Base-by-base conservation (phyloP, 164 flowering plant species). In the Macadamia tetraphylla region DNA sequence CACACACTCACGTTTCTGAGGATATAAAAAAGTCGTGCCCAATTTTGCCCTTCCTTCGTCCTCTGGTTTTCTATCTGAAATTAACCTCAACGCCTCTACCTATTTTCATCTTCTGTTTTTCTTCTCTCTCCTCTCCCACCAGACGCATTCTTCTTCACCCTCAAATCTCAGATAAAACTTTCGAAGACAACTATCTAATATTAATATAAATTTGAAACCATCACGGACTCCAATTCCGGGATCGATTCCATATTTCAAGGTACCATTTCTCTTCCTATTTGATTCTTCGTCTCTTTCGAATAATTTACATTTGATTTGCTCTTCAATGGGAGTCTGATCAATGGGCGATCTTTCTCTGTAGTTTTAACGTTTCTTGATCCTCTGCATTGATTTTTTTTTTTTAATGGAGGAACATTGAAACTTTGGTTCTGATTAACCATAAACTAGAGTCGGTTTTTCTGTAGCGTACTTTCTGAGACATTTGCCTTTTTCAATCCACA, bases 11-110 rank as follows among this genome's bases (percentile, higher is more conserved):
- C 74, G 31, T 29, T 65, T 65, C 48, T 52, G 67, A 46, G 70
- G 70, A 67, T 44, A 46, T 44, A 43, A 59, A 67, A 67, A 6
- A 11, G 44, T 40, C n/a, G n/a, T n/a, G n/a, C n/a, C n/a, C n/a
- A n/a, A n/a, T n/a, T n/a, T 64, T 64, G 67, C 77, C 73, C 12
- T 62, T 59, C 57, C 40, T 70, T 52, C 70, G 56, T 60, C 63
- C n/a, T n/a, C n/a, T n/a, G n/a, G n/a, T n/a, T n/a, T n/a, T n/a
- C n/a, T n/a, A n/a, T n/a, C n/a, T n/a, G n/a, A n/a, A n/a, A n/a
- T n/a, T n/a, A n/a, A n/a, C n/a, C n/a, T n/a, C n/a, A n/a, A n/a
- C n/a, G n/a, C n/a, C n/a, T n/a, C n/a, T n/a, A n/a, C 40, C 4
- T 29, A 59, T 30, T 60, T 7, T 0, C 43, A n/a, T 58, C 29